Conservation (phyloP, 164 flowering plant species). For the Dillenia suffruticosa region DNA sequence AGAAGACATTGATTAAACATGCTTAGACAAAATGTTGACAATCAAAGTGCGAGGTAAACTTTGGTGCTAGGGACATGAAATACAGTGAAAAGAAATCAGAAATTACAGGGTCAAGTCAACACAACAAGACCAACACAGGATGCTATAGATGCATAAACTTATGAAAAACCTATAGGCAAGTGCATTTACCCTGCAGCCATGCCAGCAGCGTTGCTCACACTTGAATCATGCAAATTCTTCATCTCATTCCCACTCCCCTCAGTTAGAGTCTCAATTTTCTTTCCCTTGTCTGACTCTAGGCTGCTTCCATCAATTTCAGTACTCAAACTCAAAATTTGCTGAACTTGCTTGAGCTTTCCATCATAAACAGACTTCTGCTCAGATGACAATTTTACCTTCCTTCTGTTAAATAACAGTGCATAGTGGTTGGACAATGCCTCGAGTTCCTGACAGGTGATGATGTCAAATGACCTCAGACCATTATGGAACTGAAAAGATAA, state of each 20-base stretch:
- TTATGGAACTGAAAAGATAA: not conserved
- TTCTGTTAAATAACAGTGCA: constrained; percentile 72
- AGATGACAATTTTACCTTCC: constrained; percentile 69
- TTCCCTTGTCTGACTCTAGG: constrained; percentile 67
- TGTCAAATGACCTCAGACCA: constrained; percentile 6
- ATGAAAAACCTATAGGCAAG: not conserved
- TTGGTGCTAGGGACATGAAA: too few relatives aligned
- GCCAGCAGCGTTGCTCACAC: constrained; percentile 94
- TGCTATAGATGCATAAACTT: too few relatives aligned
- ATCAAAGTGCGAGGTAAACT: too few relatives aligned
- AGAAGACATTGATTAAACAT: too few relatives aligned
- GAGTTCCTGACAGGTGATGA: constrained; percentile 58
- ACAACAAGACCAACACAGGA: too few relatives aligned
- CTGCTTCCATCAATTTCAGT: constrained; percentile 47
- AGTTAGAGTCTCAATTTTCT: constrained; percentile 54
- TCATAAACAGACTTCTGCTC: constrained; percentile 81
- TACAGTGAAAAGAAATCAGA: too few relatives aligned
- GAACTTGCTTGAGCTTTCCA: constrained; percentile 75
- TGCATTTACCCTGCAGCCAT: constrained; percentile 90
- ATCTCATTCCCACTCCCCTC: constrained; percentile 60
- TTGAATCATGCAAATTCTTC: constrained; percentile 68
- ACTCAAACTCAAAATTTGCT: constrained; percentile 61
- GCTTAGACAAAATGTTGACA: too few relatives aligned
- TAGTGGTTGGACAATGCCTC: constrained; percentile 93
- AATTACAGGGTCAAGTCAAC: too few relatives aligned